A percentile compares a stretch with the other conserved stretches of the same genome.
These are phyloP conservation scores for Coniochaeta sp. DNA, from an alignment of 2,329 filamentous ascomycete genomes.

Conservation along the genomic window DNA sequence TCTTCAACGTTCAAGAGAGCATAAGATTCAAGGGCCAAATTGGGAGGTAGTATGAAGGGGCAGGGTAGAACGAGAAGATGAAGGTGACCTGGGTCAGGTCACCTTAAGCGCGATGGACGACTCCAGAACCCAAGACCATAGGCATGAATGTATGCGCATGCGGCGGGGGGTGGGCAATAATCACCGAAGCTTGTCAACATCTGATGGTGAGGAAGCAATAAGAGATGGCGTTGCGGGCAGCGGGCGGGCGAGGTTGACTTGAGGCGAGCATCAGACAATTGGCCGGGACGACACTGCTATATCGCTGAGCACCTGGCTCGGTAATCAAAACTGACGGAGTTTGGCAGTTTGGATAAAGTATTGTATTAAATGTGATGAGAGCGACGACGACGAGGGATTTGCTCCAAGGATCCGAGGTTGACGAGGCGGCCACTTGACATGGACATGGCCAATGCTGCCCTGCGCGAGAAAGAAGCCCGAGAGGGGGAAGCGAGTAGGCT, in stretches of 20 bases:
- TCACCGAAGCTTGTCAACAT: neutral
- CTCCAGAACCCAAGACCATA: neutral
- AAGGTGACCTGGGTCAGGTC: neutral
- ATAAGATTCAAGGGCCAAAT: neutral
- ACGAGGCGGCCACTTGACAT: neutral
- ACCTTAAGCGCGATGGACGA: conserved; percentile 1
- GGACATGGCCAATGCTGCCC: neutral
- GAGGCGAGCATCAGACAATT: conserved; percentile 1
- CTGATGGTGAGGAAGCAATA: neutral
- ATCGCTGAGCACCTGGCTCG: neutral
- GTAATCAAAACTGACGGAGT: neutral
- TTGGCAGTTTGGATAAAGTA: neutral
- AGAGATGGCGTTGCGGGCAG: neutral
- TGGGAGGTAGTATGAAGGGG: neutral
- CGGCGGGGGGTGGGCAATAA: neutral
- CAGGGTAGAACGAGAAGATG: neutral
- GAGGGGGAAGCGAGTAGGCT: neutral
- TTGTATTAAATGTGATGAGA: neutral
- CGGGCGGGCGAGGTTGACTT: neutral
- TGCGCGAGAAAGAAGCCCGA: neutral
- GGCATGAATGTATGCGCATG: neutral
- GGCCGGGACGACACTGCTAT: neutral
- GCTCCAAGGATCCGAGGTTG: neutral
- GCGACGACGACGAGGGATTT: neutral
- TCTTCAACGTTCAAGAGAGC: neutral